A percentile compares a stretch with the other conserved stretches of the same genome.
Conservation (phyloP, 768 basidiomycete species). For the Austroboletus festivus region DNA sequence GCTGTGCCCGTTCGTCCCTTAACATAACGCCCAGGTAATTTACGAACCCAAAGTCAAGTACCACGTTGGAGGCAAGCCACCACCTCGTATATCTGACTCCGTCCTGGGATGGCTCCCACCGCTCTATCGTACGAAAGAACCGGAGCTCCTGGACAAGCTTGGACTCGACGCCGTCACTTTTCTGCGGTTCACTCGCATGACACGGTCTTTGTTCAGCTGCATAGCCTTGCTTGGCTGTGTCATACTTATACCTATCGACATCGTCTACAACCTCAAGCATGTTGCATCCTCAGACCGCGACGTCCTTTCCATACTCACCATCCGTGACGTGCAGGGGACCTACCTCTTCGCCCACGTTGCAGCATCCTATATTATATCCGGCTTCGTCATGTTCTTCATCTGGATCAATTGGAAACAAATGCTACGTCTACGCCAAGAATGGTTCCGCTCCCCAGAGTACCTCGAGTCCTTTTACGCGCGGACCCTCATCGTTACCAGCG, state of each 20-base stretch:
- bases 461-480: constrained; percentile 89
- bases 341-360: constrained; percentile 83
- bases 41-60: constrained; percentile 96
- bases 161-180: constrained; percentile 93
- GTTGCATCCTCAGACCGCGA: constrained; percentile 52
- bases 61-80: constrained; percentile 71
- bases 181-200: constrained; percentile 86
- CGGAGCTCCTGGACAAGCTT: constrained; percentile 82
- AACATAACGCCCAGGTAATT: constrained; percentile 54
- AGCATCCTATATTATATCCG: constrained; percentile 77
- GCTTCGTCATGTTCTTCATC: constrained; percentile 66
- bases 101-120: constrained; percentile 90
- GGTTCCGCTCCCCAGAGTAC: constrained; percentile 91
- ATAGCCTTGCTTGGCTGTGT: constrained; percentile 64
- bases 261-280: constrained; percentile 74
- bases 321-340: constrained; percentile 72
- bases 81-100: constrained; percentile 78
- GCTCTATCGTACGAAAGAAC: constrained; percentile 77
- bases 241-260: constrained; percentile 83
- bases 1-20: neutral
- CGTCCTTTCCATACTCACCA: constrained; percentile 76
- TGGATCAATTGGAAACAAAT: constrained; percentile 76
- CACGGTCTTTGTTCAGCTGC: constrained; percentile 66
- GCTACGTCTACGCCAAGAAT: constrained; percentile 73
- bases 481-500: constrained; percentile 77